phyloP scores from a whole-genome alignment of 805 yeast species.

The Candida arabinofermentans region DNA sequence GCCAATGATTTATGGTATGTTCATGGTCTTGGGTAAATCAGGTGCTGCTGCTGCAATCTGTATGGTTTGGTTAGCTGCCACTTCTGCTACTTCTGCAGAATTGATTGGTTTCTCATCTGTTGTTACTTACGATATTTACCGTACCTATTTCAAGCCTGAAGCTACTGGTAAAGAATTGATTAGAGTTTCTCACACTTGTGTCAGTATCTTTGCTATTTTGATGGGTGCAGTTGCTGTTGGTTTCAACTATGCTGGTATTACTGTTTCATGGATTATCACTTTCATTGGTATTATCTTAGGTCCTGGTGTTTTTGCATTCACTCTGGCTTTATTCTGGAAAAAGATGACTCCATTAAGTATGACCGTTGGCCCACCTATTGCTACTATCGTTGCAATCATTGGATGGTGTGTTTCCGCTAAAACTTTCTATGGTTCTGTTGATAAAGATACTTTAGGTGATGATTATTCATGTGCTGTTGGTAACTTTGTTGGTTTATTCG shows the following conservation, averaged over 20 bases:
- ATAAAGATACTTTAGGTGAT: slow-evolving; percentile 41
- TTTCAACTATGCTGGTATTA: slow-evolving; percentile 39
- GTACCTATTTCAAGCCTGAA: slow-evolving; percentile 36
- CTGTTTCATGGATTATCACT: slow-evolving; percentile 38
- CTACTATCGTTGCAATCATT: slow-evolving; percentile 49
- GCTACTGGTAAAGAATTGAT: slow-evolving; percentile 37
- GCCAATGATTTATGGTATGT: slow-evolving; percentile 34
- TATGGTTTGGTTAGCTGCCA: slow-evolving; percentile 39
- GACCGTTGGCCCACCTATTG: slow-evolving; percentile 43
- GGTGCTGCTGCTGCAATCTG: slow-evolving; percentile 41
- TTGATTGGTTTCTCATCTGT: slow-evolving; percentile 39
- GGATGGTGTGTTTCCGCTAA: slow-evolving; percentile 43
- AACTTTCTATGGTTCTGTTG: slow-evolving; percentile 38
- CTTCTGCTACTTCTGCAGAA: slow-evolving; percentile 40
- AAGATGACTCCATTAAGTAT: slow-evolving; percentile 34
- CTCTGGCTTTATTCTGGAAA: slow-evolving; percentile 40
- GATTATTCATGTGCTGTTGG: slow-evolving; percentile 44
- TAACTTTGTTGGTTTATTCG: slow-evolving; percentile 36
- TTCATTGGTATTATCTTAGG: slow-evolving; percentile 49
- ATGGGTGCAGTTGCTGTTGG: slow-evolving; percentile 37
- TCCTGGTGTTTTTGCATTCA: slow-evolving; percentile 46
- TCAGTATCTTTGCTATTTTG: slow-evolving; percentile 39
- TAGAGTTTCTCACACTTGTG: slow-evolving; percentile 31
- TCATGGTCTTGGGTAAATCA: slow-evolving; percentile 32
- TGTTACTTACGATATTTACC: slow-evolving; percentile 37